phyloP scores from a whole-genome alignment of 805 yeast genomes.

The Nakazawaea ernobii region DNA sequence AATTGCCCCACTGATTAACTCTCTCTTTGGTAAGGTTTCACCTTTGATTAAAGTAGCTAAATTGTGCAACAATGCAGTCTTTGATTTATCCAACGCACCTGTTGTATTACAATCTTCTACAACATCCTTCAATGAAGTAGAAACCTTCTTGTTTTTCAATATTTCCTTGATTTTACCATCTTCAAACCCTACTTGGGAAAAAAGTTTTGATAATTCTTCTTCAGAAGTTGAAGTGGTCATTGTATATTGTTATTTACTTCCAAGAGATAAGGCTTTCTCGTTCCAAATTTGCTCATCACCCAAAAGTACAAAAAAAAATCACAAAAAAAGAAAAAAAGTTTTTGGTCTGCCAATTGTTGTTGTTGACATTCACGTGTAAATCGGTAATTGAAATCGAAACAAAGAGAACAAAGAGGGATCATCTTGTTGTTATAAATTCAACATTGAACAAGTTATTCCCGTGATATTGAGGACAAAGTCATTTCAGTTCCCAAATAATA shows the following conservation, averaged over 20 bases:
- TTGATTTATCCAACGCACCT: slow-evolving; percentile 46
- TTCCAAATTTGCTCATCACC: background rate
- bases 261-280: background rate
- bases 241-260: background rate
- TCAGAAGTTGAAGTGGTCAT: slow-evolving; percentile 12
- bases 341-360: background rate
- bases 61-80: slow-evolving; percentile 63
- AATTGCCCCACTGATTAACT: slow-evolving; percentile 55
- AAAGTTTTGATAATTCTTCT: slow-evolving; percentile 25
- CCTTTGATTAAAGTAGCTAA: slow-evolving; percentile 71
- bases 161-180: slow-evolving; percentile 77
- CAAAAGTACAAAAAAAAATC: background rate
- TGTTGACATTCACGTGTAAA: no score
- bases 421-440: no score
- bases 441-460: no score
- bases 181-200: slow-evolving; percentile 54
- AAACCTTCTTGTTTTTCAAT: slow-evolving; percentile 78
- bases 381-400: background rate
- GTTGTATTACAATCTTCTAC: slow-evolving; percentile 35
- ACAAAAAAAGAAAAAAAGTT: background rate
- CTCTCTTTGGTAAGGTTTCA: slow-evolving; percentile 40
- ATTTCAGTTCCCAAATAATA: no score
- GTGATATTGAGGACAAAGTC: no score
- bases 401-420: background rate
- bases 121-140: slow-evolving; percentile 59